These are phyloP conservation scores for Dendrostoma leiphaemia DNA, from an alignment of 2,329 filamentous ascomycete genomes.

Conservation along the genomic window DNA sequence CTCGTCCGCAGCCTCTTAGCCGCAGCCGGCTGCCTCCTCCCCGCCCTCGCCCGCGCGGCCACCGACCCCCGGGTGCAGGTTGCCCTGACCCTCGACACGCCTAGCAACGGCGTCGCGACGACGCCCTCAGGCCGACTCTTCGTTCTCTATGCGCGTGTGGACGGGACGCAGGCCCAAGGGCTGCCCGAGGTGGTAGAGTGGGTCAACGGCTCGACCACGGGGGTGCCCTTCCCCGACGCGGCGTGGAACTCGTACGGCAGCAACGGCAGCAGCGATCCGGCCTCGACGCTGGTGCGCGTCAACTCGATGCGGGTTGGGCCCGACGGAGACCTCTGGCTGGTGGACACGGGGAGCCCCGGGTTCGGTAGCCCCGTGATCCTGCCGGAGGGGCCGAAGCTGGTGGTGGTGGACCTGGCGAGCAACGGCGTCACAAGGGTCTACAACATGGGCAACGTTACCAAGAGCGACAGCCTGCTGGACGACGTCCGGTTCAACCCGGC, in stretches of 20 bases:
- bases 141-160: constrained; percentile 16
- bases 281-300: constrained; percentile 6
- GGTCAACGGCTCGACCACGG: constrained; percentile 16
- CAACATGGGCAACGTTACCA: constrained; percentile 14
- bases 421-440: constrained; percentile 10
- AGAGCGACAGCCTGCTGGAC: constrained; percentile 6
- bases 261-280: no score
- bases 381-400: constrained; percentile 15
- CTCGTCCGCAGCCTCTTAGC: neutral
- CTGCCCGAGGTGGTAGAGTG: constrained; percentile 16
- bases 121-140: constrained; percentile 14
- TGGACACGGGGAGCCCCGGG: constrained; percentile 14
- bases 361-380: constrained; percentile 12
- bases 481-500: constrained; percentile 11
- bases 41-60: neutral
- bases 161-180: constrained; percentile 14
- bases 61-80: constrained; percentile 10
- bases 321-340: constrained; percentile 14
- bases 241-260: constrained; percentile 16
- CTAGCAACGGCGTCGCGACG: constrained; percentile 12
- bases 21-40: neutral
- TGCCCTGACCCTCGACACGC: constrained; percentile 12
- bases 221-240: constrained; percentile 8
- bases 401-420: constrained; percentile 9
- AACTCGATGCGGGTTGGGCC: constrained; percentile 8